Evolutionary conservation across 2,329 filamentous ascomycete genomes (phyloP).

Genomic region (Pleurostoma richardsiae): DNA sequence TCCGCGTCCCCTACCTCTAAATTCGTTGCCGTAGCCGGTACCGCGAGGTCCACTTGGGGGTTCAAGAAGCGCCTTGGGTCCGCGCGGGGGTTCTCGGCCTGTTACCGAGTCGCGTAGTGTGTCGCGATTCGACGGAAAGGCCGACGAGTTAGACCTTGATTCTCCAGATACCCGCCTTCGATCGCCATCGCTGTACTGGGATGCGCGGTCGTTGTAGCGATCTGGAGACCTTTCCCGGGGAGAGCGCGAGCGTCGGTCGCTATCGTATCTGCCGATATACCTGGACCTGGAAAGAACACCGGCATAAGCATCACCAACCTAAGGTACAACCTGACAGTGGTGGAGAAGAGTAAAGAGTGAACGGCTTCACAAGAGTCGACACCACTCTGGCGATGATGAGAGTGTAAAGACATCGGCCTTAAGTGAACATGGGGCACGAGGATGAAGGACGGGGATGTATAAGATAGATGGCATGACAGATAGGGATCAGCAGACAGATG

Average conservation of each 20-base stretch:
- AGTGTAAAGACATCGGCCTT: no score
- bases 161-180: conserved; percentile 63
- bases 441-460: no score
- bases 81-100: conserved; percentile 70
- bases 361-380: no score
- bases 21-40: conserved; percentile 61
- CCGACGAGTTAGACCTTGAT: conserved; percentile 47
- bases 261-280: conserved; percentile 57
- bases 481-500: no score
- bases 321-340: no score
- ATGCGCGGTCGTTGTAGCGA: conserved; percentile 50
- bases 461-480: no score
- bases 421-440: no score
- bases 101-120: conserved; percentile 48
- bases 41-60: conserved; percentile 63
- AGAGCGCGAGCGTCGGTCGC: conserved; percentile 59
- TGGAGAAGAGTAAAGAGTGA: no score
- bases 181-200: conserved; percentile 58
- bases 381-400: no score
- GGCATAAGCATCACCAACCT: no score
- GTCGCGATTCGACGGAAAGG: conserved; percentile 58
- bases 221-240: conserved; percentile 66
- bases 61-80: conserved; percentile 74
- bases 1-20: conserved; percentile 52
- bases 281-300: conserved; percentile 36